phyloP scores from a whole-genome alignment of 2,329 filamentous ascomycete species.

The Bipolaris gigantea region DNA sequence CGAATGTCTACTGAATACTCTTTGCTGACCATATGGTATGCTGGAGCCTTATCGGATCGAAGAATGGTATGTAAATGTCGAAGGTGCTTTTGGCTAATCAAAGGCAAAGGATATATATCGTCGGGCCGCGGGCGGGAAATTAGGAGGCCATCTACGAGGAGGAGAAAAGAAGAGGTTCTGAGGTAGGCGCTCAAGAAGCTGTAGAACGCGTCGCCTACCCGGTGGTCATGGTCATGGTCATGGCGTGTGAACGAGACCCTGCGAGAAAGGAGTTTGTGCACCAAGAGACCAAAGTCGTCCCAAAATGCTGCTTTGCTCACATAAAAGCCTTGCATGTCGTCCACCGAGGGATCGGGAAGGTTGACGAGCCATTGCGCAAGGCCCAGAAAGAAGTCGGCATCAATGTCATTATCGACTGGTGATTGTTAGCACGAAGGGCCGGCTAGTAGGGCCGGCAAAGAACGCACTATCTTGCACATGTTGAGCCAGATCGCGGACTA shows the following conservation, averaged over 20 bases:
- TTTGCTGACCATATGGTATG: slow-evolving; percentile 34
- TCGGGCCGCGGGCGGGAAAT: slow-evolving; percentile 22
- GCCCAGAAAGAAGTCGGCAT: slow-evolving; percentile 28
- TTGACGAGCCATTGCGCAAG: slow-evolving; percentile 34
- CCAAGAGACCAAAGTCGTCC: slow-evolving; percentile 37
- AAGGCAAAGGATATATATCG: slow-evolving; percentile 18
- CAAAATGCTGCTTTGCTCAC: slow-evolving; percentile 36
- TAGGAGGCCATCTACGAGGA: slow-evolving; percentile 30
- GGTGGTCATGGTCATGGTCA: slow-evolving; percentile 28
- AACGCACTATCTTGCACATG: slow-evolving; percentile 34
- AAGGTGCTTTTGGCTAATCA: slow-evolving; percentile 38
- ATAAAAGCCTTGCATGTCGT: slow-evolving; percentile 30
- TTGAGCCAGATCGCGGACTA: slow-evolving; percentile 26
- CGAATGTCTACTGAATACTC: slow-evolving; percentile 29
- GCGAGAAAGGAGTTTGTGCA: slow-evolving; percentile 32
- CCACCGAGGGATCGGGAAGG: slow-evolving; percentile 27
- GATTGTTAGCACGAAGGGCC: slow-evolving; percentile 16
- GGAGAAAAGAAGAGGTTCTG: slow-evolving; percentile 28
- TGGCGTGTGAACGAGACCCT: slow-evolving; percentile 36
- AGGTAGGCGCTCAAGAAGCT: slow-evolving; percentile 36
- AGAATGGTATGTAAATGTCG: slow-evolving; percentile 29
- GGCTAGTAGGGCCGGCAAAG: not conserved
- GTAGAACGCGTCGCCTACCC: slow-evolving; percentile 31
- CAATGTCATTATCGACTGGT: slow-evolving; percentile 21
- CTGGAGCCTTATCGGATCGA: slow-evolving; percentile 25